Base-by-base conservation (phyloP, 495 filamentous ascomycete genomes). In the Mytilinidion resinicola region DNA sequence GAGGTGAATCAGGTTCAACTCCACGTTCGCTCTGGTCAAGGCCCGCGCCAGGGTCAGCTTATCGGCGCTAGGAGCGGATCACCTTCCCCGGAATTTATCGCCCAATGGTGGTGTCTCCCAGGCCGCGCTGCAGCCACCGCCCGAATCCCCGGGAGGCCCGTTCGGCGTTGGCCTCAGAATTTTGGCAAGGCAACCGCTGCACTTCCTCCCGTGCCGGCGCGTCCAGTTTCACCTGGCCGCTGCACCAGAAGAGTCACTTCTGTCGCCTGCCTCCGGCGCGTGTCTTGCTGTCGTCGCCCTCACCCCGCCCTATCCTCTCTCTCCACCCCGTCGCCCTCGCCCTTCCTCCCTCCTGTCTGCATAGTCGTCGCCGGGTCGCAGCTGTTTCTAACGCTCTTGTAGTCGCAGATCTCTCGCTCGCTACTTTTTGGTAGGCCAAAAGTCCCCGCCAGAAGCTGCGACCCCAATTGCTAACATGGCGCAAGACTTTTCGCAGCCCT, bases 261-360 rank as follows among this genome's bases (percentile, higher is more conserved):
- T 41, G 42, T 62, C 54, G 59, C 35, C 59, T 55, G 60, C 60
- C 61, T 64, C 54, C 43, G 42, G n/a, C n/a, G n/a, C n/a, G n/a
- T n/a, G n/a, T n/a, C n/a, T n/a, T n/a, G n/a, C n/a, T 56, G 53
- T 64, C 57, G 35, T 51, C 52, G 8, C 21, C 36, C 20, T 56
- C 19, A 9, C 47, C 9, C 49, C 51, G 51, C 42, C 51, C 52
- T 46, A 33, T 34, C 36, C 37, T 36, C 44, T 21, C 43, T 20
- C 34, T 33, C 20, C 47, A 25, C 36, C 55, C 3, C 30, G 25
- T 12, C 20, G n/a, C 56, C 17, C 51, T 42, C 33, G 19, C 38
- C 36, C 12, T 12, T 34, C 30, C 10, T 41, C 30, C 15, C 50
- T 9, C n/a, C 15, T 41, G n/a, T 51, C 36, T 59, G 55, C 53